Conservation (phyloP, 2,329 filamentous ascomycete species). For the Cordyceps cateniannulata region DNA sequence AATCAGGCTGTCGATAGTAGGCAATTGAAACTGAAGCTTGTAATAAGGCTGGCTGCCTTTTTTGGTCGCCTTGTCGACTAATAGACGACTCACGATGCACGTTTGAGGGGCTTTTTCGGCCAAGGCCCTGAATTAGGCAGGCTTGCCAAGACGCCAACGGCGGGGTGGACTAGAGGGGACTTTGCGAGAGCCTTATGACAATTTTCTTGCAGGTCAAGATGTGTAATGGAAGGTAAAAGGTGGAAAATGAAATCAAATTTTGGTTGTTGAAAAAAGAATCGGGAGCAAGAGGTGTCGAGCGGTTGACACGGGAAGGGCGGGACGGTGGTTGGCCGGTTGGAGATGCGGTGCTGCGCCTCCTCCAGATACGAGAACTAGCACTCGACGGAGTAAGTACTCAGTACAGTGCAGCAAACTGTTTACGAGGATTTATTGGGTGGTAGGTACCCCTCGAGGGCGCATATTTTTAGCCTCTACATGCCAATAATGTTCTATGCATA, state of each 20-base stretch:
- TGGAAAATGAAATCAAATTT: not conserved
- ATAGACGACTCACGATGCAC: not conserved
- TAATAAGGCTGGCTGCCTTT: not conserved
- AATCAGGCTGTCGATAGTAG: not conserved
- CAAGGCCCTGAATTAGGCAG: not conserved
- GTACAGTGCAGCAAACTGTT: not conserved
- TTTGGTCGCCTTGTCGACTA: not conserved
- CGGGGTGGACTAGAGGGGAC: not conserved
- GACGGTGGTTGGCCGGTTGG: not conserved
- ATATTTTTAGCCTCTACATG: not conserved
- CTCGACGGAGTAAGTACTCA: not conserved
- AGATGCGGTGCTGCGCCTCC: not conserved
- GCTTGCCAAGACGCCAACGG: conserved; percentile 1
- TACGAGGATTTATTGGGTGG: not conserved
- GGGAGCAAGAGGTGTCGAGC: not conserved
- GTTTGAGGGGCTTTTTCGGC: not conserved
- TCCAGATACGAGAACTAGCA: not conserved
- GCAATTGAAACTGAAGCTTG: not conserved
- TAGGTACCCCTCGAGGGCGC: not conserved
- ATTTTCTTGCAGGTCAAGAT: not conserved
- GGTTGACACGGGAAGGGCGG: not conserved
- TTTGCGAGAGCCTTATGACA: not conserved
- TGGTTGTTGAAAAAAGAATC: too few species aligned
- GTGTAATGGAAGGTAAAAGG: not conserved
- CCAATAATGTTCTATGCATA: not conserved